Base-by-base conservation (phyloP, 495 filamentous ascomycete species). In the Lophiotrema nucula region DNA sequence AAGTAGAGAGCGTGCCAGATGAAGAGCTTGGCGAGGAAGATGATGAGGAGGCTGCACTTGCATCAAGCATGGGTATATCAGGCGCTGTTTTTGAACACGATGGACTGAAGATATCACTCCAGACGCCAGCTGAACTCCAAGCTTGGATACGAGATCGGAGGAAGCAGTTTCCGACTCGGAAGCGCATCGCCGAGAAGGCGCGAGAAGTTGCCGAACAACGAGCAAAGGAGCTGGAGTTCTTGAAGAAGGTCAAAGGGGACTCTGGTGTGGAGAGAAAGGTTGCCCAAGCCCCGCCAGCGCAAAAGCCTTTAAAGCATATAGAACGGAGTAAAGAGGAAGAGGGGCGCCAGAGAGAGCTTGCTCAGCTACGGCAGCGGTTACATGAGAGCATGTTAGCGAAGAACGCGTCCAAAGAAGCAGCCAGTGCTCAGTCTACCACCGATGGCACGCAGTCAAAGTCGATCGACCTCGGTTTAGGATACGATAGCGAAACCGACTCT, bases 121-220 rank as follows among this genome's bases (percentile, higher is more conserved):
- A 87, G 74, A 69, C 81, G 70, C 68, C 79, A 2, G 73, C 81
- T n/a, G 90, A 95, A 53, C 78, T 95, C 52, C 79, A 81, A 12
- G 81, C 83, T 18, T 96, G 89, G 88, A 83, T 95, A 52, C 83
- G 81, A 37, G 89, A 93, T 68, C 83, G 91, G 21, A 85, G 80
- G 65, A 86, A 84, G 62, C 83, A 83, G 16, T 96, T 79, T 67
- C 91, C 91, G 2, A 95, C 90, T 0, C 79, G 83, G 69, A 81
- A 81, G 50, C 81, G 85, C 41, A 72, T 79, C 56, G 76, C 73
- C 50, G 78, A 81, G 55, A 77, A 76, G 18, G 43, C 53, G 3
- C 15, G 49, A 33, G 58, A 66, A 42, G 69, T 64, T 24, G 33
- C 54, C 50, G 56, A 58, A 49, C 37, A 58, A 51, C 63, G 67